Percentiles rank a stretch among this genome's conserved stretches.
Evolutionary conservation across 192 early-diverging fungal species (phyloP).

Genomic region (Chytriomyces sp.): DNA sequence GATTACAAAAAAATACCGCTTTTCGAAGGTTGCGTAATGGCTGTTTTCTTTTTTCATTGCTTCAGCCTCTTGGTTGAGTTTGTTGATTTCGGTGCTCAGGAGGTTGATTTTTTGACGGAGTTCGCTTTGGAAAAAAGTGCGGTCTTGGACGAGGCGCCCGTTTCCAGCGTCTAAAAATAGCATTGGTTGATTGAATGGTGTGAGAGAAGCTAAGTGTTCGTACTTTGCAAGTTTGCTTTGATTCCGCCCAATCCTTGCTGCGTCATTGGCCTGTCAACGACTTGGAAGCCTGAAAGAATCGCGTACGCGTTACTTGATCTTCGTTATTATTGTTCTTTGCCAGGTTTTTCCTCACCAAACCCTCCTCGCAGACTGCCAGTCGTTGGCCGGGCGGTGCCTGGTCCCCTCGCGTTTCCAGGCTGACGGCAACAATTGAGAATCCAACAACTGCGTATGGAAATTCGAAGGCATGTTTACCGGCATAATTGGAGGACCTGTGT

Average conservation of each 20-base stretch:
- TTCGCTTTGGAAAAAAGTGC: constrained; percentile 60
- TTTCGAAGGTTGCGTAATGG: constrained; percentile 58
- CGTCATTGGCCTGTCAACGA: constrained; percentile 63
- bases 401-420: constrained; percentile 19
- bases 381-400: constrained; percentile 43
- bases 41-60: constrained; percentile 54
- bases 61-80: constrained; percentile 53
- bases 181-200: no score
- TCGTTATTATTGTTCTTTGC: no score
- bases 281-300: constrained; percentile 39
- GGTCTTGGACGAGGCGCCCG: constrained; percentile 59
- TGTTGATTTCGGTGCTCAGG: constrained; percentile 51
- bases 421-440: neutral
- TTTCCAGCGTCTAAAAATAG: neutral
- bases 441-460: neutral
- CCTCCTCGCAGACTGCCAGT: constrained; percentile 35
- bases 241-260: constrained; percentile 69
- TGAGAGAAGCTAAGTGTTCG: no score
- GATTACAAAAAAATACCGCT: constrained; percentile 44
- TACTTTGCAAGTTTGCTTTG: constrained; percentile 23
- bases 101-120: constrained; percentile 57
- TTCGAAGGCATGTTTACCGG: constrained; percentile 5
- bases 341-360: neutral
- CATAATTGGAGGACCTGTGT: constrained; percentile 20
- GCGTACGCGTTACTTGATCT: no score